Base-by-base conservation (phyloP, 257 asterid species). In the Przewalskia tangutica region DNA sequence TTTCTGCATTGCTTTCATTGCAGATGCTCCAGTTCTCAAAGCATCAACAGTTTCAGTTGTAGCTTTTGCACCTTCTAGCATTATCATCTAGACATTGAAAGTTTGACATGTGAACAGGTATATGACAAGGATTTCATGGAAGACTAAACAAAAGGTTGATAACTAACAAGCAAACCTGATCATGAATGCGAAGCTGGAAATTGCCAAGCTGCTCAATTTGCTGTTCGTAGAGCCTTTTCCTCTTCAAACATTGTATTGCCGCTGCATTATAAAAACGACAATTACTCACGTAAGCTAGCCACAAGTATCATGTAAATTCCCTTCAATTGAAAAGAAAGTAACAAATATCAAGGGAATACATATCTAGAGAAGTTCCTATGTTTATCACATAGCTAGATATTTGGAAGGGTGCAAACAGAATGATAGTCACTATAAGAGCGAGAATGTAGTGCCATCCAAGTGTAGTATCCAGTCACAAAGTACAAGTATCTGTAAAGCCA, bases 121-220 rank as follows among this genome's bases (percentile, higher is more conserved):
- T 50, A 34, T 32, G 10, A 32, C 73, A 17, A 44, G 17, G 16
- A 42, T n/a, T 16, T 42, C 36, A 17, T 53, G 17, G 11, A 51
- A 16, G 27, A 51, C 54, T 23, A 66, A 20, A 40, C 83, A 34
- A 36, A 63, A 59, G 40, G 48, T 54, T 40, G 13, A 53, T 17
- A 81, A 66, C 8, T 76, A 40, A 38, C 82, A 76, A 58, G 50
- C 51, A 17, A 56, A 86, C 89, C 86, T 83, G 89, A 79, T 86
- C 89, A 68, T 83, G 89, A 68, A 86, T 83, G 58, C 89, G 89
- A 53, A 86, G 66, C 55, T 86, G 89, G 60, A 66, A 83, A 78
- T 83, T 83, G 32, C 86, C 86, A 59, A 86, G 89, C 81, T 83
- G 83, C 77, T 86, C 89, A 65, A 86, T 65, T 86, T 86, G 88